These are phyloP conservation scores for Candida broadrunensis DNA, from an alignment of 805 yeast species.

Conservation along the genomic window DNA sequence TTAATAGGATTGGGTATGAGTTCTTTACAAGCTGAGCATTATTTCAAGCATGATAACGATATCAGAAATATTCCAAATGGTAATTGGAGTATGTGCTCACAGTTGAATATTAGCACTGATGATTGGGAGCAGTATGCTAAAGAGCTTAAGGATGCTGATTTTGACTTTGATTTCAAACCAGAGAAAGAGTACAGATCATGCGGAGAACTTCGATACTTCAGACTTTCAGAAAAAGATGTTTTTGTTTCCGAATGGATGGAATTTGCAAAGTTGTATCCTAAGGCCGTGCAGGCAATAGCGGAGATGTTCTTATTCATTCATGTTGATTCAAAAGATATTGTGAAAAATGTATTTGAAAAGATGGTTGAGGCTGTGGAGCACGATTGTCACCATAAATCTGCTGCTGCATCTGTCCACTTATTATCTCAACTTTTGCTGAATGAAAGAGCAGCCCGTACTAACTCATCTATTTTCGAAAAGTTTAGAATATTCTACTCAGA, in stretches of 20 bases:
- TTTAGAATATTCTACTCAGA: conserved; percentile 35
- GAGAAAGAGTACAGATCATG: conserved; percentile 5
- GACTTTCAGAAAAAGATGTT: conserved; percentile 4
- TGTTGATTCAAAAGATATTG: conserved; percentile 6
- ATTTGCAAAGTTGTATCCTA: conserved; percentile 16
- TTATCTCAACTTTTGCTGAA: conserved; percentile 10
- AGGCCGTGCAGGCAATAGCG: conserved; percentile 15
- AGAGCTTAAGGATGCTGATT: conserved; percentile 6
- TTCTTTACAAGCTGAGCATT: conserved; percentile 23
- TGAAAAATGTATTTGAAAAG: conserved; percentile 8
- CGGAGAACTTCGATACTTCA: conserved; percentile 7
- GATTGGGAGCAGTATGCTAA: conserved; percentile 13
- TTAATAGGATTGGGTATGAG: conserved; percentile 21
- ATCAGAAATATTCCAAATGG: conserved; percentile 9
- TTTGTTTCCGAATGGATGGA: conserved; percentile 15
- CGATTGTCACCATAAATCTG: neutral
- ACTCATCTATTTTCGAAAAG: conserved; percentile 18
- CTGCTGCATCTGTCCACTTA: conserved; percentile 6
- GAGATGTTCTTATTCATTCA: conserved; percentile 12
- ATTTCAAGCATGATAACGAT: conserved; percentile 20
- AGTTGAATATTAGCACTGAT: conserved; percentile 10
- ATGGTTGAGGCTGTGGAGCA: conserved; percentile 10
- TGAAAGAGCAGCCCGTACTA: conserved; percentile 7
- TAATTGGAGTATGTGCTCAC: conserved; percentile 16
- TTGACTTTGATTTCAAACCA: conserved; percentile 7